Evolutionary conservation across 208 protist genomes (phyloP).

Genomic region (Naegleria fowleri): DNA sequence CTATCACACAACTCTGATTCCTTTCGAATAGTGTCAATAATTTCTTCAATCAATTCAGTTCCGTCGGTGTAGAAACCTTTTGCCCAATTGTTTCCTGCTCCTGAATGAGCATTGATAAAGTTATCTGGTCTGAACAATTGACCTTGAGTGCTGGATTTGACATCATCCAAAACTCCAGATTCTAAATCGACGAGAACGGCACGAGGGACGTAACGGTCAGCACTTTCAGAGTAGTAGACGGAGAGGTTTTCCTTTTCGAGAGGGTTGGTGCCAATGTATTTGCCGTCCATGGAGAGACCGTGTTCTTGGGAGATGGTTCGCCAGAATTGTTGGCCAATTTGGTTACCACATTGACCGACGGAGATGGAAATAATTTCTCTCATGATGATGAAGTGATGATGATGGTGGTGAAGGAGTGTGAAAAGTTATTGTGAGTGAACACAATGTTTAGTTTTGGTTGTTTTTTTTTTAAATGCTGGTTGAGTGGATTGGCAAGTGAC

Average conservation of each 20-base stretch:
- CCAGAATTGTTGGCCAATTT: background rate
- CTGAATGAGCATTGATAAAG: constrained; percentile 53
- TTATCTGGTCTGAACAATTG: constrained; percentile 63
- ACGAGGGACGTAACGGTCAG: constrained; percentile 22
- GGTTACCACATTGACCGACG: constrained; percentile 27
- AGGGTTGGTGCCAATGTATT: background rate
- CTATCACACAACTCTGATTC: constrained; percentile 63
- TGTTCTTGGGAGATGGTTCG: background rate
- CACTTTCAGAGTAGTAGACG: background rate
- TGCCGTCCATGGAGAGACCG: background rate
- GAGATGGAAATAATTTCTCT: constrained; percentile 1
- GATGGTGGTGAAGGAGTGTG: too few species aligned
- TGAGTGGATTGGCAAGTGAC: too few species aligned
- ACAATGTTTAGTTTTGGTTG: background rate
- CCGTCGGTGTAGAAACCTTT: constrained; percentile 74
- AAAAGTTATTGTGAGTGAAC: background rate
- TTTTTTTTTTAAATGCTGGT: background rate
- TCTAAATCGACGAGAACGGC: constrained; percentile 54
- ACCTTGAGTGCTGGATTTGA: constrained; percentile 45
- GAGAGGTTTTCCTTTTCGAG: background rate
- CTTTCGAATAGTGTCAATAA: constrained; percentile 63
- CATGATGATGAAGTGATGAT: background rate
- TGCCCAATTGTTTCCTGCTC: constrained; percentile 67
- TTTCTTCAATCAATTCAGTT: constrained; percentile 55
- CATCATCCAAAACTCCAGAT: constrained; percentile 54